phyloP scores from a whole-genome alignment of 2,329 filamentous ascomycete genomes.

The Ceratocystis variospora region DNA sequence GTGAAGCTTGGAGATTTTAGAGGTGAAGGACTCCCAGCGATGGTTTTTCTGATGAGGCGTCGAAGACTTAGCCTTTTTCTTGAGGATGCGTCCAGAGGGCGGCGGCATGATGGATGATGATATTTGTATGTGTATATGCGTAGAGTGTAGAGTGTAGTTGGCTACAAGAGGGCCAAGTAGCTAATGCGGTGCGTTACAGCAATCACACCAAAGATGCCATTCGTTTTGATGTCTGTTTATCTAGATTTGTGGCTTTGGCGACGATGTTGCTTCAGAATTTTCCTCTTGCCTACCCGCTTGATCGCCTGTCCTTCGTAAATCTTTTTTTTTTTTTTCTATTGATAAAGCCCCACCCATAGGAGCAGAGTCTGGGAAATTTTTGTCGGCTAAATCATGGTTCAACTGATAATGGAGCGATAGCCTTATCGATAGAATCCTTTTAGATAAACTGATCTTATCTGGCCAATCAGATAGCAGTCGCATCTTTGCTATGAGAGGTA shows the following conservation, averaged over 20 bases:
- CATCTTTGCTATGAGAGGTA: slow-evolving; percentile 10
- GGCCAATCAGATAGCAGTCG: slow-evolving; percentile 17
- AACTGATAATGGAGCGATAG: slow-evolving; percentile 19
- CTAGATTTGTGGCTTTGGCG: not conserved
- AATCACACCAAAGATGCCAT: not conserved
- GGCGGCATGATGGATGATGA: slow-evolving; percentile 36
- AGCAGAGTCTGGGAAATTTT: slow-evolving; percentile 18
- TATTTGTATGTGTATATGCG: not conserved
- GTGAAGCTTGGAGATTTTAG: slow-evolving; percentile 80
- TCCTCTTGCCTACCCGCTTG: not conserved
- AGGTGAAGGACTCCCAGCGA: slow-evolving; percentile 80
- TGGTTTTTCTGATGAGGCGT: slow-evolving; percentile 71
- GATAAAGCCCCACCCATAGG: slow-evolving; percentile 12
- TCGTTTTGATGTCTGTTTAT: not conserved
- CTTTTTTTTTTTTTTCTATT: not conserved
- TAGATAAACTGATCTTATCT: slow-evolving; percentile 10
- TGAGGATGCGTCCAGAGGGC: slow-evolving; percentile 50
- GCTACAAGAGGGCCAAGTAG: not conserved
- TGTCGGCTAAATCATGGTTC: slow-evolving; percentile 16
- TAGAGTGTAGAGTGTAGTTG: not conserved
- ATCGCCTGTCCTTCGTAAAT: not conserved
- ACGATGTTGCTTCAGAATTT: slow-evolving; percentile 1
- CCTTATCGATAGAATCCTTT: slow-evolving; percentile 10
- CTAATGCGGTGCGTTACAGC: not conserved
- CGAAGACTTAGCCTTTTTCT: slow-evolving; percentile 55